Evolutionary conservation across 2,329 filamentous ascomycete species (phyloP).

Genomic region (Neocucurbitaria cava): DNA sequence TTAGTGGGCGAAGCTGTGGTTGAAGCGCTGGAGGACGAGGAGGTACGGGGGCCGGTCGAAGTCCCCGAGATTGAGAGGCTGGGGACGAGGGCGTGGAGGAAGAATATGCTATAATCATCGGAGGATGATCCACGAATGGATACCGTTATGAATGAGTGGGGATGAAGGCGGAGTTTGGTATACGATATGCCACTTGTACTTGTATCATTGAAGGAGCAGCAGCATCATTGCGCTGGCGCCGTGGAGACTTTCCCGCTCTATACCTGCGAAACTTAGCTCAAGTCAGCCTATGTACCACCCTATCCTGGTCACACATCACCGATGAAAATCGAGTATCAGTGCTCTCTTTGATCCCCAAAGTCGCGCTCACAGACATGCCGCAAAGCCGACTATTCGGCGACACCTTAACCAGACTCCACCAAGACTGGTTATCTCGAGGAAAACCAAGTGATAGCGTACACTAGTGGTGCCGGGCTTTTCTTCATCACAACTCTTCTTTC

Average conservation of each 20-base stretch:
- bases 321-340: conserved; percentile 12
- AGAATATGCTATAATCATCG: conserved; percentile 75
- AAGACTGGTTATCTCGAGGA: conserved; percentile 12
- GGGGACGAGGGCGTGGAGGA: conserved; percentile 84
- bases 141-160: background rate
- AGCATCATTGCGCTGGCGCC: background rate
- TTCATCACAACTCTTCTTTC: conserved; percentile 16
- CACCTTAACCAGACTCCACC: conserved; percentile 6
- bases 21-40: conserved; percentile 79
- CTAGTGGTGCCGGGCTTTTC: conserved; percentile 21
- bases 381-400: conserved; percentile 19
- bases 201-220: background rate
- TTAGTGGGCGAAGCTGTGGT: conserved; percentile 87
- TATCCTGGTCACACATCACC: no score
- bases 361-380: background rate
- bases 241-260: background rate
- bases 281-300: background rate
- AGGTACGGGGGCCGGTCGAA: conserved; percentile 77
- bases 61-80: conserved; percentile 80
- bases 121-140: background rate
- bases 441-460: conserved; percentile 5
- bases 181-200: background rate
- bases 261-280: background rate
- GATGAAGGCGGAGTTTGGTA: background rate
- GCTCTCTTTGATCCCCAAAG: conserved; percentile 32